phyloP scores from a whole-genome alignment of 2,329 filamentous ascomycete genomes.

The Colletotrichum karsti region DNA sequence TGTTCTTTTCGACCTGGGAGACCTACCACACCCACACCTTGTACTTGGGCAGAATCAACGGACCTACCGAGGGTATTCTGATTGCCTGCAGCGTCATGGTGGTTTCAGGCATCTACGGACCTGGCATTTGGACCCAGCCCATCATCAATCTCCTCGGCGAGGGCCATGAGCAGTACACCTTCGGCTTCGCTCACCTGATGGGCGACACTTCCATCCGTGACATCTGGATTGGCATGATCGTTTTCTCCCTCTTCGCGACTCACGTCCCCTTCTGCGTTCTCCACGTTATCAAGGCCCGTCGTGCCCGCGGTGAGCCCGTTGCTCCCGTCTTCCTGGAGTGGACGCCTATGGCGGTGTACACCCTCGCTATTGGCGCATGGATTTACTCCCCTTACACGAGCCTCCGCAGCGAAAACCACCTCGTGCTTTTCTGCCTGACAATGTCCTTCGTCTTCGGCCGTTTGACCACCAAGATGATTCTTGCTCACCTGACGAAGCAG shows the following conservation, averaged over 20 bases:
- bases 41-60: constrained; percentile 96
- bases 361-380: constrained; percentile 80
- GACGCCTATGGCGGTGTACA: constrained; percentile 89
- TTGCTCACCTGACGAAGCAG: constrained; percentile 91
- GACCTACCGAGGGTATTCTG: constrained; percentile 93
- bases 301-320: constrained; percentile 75
- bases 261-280: constrained; percentile 91
- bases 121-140: constrained; percentile 83
- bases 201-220: constrained; percentile 82
- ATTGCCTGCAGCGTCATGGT: constrained; percentile 89
- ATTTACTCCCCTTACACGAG: constrained; percentile 89
- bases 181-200: constrained; percentile 65
- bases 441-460: constrained; percentile 98
- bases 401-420: constrained; percentile 82
- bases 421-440: constrained; percentile 90
- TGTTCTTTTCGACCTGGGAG: constrained; percentile 99
- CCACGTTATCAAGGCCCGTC: constrained; percentile 84
- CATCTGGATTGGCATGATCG: constrained; percentile 82
- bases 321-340: constrained; percentile 90
- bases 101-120: constrained; percentile 86
- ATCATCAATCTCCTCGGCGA: constrained; percentile 75
- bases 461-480: constrained; percentile 99
- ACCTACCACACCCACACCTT: constrained; percentile 98
- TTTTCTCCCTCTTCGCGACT: constrained; percentile 70
- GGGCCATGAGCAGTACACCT: constrained; percentile 56